A percentile compares a stretch with the other conserved stretches of the same genome.
phyloP scores from a whole-genome alignment of 768 basidiomycete species.

The Phallus indusiatus region DNA sequence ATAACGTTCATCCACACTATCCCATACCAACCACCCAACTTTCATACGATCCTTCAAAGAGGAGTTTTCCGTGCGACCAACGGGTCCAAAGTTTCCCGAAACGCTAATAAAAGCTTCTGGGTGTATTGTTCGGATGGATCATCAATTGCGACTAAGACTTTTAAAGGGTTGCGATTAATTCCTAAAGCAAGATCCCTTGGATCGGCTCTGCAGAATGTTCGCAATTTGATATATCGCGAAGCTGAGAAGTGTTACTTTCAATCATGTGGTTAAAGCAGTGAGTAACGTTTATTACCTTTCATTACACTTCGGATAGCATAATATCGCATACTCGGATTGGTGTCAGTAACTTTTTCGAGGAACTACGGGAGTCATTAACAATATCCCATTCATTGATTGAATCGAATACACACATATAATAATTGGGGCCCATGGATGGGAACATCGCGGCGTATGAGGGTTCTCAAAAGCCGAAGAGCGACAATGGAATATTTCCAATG shows the following conservation, averaged over 20 bases:
- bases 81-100: conserved; percentile 39
- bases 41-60: conserved; percentile 49
- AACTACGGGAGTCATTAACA: conserved; percentile 26
- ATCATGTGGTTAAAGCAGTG: neutral
- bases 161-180: conserved; percentile 59
- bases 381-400: neutral
- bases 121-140: conserved; percentile 45
- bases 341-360: conserved; percentile 48
- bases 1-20: conserved; percentile 34
- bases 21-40: conserved; percentile 67
- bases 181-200: conserved; percentile 48
- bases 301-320: conserved; percentile 1
- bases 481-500: conserved; percentile 78
- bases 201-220: conserved; percentile 51
- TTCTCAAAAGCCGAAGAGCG: conserved; percentile 56
- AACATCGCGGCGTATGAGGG: conserved; percentile 57
- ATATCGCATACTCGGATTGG: conserved; percentile 59
- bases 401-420: conserved; percentile 20
- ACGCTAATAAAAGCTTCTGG: conserved; percentile 43
- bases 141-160: conserved; percentile 35
- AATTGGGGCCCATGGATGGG: conserved; percentile 41
- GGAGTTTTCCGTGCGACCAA: conserved; percentile 26
- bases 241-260: conserved; percentile 26
- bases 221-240: conserved; percentile 75
- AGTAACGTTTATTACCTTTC: neutral